phyloP scores from a whole-genome alignment of 306 rosid species.

The Dalbergia cultrata region DNA sequence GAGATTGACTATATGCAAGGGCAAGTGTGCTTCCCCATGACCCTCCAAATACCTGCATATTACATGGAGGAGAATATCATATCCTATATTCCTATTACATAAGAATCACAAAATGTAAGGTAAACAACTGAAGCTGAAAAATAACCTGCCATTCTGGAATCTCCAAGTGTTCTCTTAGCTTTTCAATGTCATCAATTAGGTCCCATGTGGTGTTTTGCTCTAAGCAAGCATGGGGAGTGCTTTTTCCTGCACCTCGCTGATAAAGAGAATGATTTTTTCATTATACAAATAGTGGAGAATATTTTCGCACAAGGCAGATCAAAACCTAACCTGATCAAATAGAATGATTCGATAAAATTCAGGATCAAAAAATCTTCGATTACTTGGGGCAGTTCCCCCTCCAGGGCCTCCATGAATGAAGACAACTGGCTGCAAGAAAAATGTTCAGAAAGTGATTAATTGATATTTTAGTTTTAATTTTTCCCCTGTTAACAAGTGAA shows the following conservation, averaged over 20 bases:
- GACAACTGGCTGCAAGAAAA: conserved; percentile 78
- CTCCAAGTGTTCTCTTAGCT: conserved; percentile 83
- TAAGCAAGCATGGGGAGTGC: conserved; percentile 98
- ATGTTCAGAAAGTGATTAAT: conserved; percentile 33
- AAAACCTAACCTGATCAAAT: conserved; percentile 83
- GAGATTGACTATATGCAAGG: conserved; percentile 93
- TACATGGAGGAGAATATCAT: conserved; percentile 40
- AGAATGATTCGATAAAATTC: conserved; percentile 79
- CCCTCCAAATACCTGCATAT: conserved; percentile 89
- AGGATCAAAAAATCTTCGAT: conserved; percentile 86
- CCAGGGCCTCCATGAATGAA: conserved; percentile 99
- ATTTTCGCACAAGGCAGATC: conserved; percentile 30
- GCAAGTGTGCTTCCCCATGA: conserved; percentile 98
- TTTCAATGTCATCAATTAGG: conserved; percentile 88
- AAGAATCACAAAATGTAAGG: conserved; percentile 24
- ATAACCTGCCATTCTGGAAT: conserved; percentile 97
- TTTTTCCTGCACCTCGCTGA: conserved; percentile 92
- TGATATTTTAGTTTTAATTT: neutral
- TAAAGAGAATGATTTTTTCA: conserved; percentile 40
- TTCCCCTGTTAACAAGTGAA: neutral
- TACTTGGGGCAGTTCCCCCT: conserved; percentile 91
- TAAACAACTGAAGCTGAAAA: conserved; percentile 36
- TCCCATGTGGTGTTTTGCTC: conserved; percentile 94
- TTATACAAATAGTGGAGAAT: conserved; percentile 20
- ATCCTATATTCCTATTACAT: neutral